phyloP scores from a whole-genome alignment of 176 grass and related monocot genomes.

The Avena insularis region DNA sequence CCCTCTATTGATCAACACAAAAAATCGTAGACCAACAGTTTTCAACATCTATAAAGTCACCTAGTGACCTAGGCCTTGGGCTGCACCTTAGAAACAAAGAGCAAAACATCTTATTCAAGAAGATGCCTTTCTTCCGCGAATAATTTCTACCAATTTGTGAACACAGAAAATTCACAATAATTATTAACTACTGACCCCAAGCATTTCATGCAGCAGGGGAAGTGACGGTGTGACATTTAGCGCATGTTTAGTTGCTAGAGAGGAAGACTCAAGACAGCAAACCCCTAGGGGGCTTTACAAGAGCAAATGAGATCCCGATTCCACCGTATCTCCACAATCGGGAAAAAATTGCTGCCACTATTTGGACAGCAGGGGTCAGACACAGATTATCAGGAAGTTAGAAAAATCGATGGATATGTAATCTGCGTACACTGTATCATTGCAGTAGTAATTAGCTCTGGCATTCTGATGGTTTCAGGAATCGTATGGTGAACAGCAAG shows the following conservation, averaged over 20 bases:
- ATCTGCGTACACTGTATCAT: too few relatives aligned
- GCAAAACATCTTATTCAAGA: not conserved
- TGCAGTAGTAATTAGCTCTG: not conserved
- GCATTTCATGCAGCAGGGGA: not conserved
- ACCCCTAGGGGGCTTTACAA: not conserved
- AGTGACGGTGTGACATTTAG: not conserved
- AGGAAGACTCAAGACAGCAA: not conserved
- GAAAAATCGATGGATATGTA: not conserved
- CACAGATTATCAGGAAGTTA: too few relatives aligned
- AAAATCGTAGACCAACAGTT: not conserved
- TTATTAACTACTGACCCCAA: not conserved
- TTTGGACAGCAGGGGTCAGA: too few relatives aligned
- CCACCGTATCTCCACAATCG: too few relatives aligned
- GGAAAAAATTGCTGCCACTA: too few relatives aligned
- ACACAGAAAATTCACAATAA: not conserved
- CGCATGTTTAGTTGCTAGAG: not conserved
- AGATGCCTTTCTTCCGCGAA: not conserved
- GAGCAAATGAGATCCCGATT: not conserved
- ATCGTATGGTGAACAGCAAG: not conserved
- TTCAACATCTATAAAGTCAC: not conserved
- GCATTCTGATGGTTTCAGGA: not conserved
- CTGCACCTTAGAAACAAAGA: not conserved
- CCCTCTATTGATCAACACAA: not conserved
- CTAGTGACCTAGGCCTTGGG: not conserved
- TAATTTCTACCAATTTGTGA: not conserved